Percentiles rank a stretch among this genome's conserved stretches.
phyloP scores from a whole-genome alignment of 73 alveolate species.

The Paramecium sexaurelia region DNA sequence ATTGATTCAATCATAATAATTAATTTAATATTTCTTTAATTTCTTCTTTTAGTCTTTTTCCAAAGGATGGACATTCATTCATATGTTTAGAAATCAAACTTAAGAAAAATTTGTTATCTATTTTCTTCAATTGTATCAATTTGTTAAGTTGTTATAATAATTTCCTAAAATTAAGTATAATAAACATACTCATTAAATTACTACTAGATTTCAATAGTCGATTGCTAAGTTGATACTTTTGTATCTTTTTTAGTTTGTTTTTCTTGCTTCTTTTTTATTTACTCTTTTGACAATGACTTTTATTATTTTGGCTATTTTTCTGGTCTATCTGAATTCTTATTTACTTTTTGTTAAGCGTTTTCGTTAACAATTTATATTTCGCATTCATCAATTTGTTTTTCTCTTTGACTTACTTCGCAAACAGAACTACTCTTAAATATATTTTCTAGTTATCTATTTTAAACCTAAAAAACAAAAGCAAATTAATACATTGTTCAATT shows the following conservation, averaged over 20 bases:
- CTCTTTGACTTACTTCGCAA: neutral
- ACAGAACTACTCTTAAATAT: neutral
- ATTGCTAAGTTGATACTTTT: neutral
- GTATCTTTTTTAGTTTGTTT: neutral
- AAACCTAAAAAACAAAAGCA: neutral
- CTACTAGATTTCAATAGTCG: neutral
- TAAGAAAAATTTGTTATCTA: neutral
- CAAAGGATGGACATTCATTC: conserved; percentile 31
- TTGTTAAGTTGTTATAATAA: neutral
- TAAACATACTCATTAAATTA: neutral
- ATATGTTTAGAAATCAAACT: neutral
- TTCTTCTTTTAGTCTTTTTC: conserved; percentile 21
- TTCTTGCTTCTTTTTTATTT: neutral
- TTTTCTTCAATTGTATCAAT: neutral
- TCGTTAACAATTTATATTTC: neutral
- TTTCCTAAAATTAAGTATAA: neutral
- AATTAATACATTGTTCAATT: conserved; percentile 18
- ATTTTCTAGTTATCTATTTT: neutral
- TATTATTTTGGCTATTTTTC: neutral
- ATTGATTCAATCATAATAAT: conserved; percentile 54
- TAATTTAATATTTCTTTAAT: neutral
- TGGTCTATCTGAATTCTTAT: neutral
- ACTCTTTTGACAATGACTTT: neutral
- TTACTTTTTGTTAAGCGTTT: neutral
- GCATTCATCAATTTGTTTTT: neutral